These are phyloP conservation scores for Aspergillus quadricinctus DNA, from an alignment of 2,329 filamentous ascomycete genomes.

Conservation along the genomic window DNA sequence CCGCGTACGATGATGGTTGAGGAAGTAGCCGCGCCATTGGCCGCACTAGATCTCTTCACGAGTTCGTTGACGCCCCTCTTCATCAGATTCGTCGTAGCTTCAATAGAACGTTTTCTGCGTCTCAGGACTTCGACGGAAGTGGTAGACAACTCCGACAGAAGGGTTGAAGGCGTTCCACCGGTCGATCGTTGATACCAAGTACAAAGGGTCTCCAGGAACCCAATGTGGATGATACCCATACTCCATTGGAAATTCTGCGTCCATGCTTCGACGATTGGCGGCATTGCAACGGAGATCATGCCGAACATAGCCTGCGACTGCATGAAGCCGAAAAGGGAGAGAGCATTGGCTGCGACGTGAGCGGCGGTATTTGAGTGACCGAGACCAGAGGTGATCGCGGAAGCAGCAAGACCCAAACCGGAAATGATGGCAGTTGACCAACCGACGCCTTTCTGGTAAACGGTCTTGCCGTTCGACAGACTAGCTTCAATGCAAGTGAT, in stretches of 20 bases:
- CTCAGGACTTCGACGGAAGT: conserved; percentile 83
- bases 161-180: conserved; percentile 74
- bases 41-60: conserved; percentile 50
- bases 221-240: conserved; percentile 86
- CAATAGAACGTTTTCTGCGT: conserved; percentile 45
- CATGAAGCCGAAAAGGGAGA: conserved; percentile 93
- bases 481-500: conserved; percentile 84
- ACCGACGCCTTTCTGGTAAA: conserved; percentile 81
- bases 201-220: conserved; percentile 82
- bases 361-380: conserved; percentile 92
- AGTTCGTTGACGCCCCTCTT: conserved; percentile 35
- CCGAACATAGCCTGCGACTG: conserved; percentile 90
- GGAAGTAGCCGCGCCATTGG: conserved; percentile 24
- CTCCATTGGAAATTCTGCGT: conserved; percentile 98
- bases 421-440: conserved; percentile 88
- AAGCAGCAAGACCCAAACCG: conserved; percentile 75
- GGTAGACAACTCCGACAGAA: conserved; percentile 68
- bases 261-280: conserved; percentile 86
- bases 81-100: conserved; percentile 26
- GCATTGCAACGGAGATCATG: conserved; percentile 73
- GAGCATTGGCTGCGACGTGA: conserved; percentile 86
- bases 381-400: conserved; percentile 81
- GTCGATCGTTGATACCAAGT: conserved; percentile 96
- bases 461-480: conserved; percentile 87
- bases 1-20: conserved; percentile 61